Evolutionary conservation across 2,329 filamentous ascomycete species (phyloP), one percentile per base, ranked within the genome.

Genomic region (Capronia coronata): DNA sequence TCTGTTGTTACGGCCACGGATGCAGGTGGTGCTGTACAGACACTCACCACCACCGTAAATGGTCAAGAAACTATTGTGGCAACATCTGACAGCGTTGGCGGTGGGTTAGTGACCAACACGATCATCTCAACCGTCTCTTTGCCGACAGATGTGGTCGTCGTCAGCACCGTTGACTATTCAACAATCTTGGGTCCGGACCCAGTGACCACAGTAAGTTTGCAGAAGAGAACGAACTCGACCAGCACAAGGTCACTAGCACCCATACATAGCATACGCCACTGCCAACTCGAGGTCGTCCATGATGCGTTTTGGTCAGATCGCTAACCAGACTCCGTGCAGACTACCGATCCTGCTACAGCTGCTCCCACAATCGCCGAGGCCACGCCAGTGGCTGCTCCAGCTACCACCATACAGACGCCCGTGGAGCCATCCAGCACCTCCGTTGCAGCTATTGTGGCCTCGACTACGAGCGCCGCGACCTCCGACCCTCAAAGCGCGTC

Each of bases 101-200:
- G 45, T 9, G 48, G 43, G 14, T 54, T 49, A 6, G 39, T 44
- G 10, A 55, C 53, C 2, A 51, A 38, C 29, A 56, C 54, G 7
- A 54, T 56, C 16, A 44, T 56, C 11, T 56, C 54, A 5, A 56
- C 54, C 19, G 39, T 56, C 13, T 46, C 40, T 32, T 18, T 55
- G 23, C 49, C 45, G 1, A 47, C 54, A 23, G 46, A 13, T 38
- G 19, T 51, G 42, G 48, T 51, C 3, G 32, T 54, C n/a, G 42
- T 54, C 30, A 54, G 35, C 35, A 56, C 48, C 2, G 38, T 56
- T 10, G 54, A 51, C 8, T 54, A 41, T 30, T 49, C 50, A 18
- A 56, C 54, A 25, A 37, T 56, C 13, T 43, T 49, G 22, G 51
- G 51, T n/a, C 50, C 54, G 30, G 54, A 50, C 27, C 49, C 49